Conservation (phyloP, 371 early-diverging fungal genomes). For the Haplosporangium sp. region DNA sequence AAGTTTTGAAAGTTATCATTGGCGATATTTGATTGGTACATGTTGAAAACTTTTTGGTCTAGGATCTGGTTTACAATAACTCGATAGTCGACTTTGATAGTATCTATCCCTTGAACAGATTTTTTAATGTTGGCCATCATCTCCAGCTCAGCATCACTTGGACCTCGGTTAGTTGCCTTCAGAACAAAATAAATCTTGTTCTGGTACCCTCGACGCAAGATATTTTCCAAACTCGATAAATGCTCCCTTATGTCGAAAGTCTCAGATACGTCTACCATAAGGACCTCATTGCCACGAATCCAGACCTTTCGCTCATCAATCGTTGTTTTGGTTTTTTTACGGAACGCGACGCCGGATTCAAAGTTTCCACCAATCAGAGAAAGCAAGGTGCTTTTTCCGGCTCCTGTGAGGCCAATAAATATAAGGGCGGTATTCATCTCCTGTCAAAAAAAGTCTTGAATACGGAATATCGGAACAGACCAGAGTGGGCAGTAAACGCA, state of each 20-base stretch:
- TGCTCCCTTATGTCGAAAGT: neutral
- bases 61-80: conserved; percentile 11
- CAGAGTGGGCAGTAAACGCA: no score
- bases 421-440: neutral
- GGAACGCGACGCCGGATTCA: conserved; percentile 3
- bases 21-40: neutral
- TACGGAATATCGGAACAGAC: no score
- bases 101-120: neutral
- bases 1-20: neutral
- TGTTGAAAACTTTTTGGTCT: neutral
- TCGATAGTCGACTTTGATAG: conserved; percentile 30
- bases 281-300: neutral
- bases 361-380: conserved; percentile 14
- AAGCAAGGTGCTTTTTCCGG: conserved; percentile 9
- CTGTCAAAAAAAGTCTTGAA: no score
- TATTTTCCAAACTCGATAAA: no score
- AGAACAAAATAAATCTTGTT: neutral
- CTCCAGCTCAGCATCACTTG: neutral
- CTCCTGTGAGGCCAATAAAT: conserved; percentile 7
- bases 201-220: neutral
- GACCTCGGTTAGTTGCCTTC: neutral
- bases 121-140: neutral
- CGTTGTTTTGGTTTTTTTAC: neutral
- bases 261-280: conserved; percentile 7
- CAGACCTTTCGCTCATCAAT: neutral